Conservation (phyloP, 805 yeast genomes). For the Lachancea sp. region DNA sequence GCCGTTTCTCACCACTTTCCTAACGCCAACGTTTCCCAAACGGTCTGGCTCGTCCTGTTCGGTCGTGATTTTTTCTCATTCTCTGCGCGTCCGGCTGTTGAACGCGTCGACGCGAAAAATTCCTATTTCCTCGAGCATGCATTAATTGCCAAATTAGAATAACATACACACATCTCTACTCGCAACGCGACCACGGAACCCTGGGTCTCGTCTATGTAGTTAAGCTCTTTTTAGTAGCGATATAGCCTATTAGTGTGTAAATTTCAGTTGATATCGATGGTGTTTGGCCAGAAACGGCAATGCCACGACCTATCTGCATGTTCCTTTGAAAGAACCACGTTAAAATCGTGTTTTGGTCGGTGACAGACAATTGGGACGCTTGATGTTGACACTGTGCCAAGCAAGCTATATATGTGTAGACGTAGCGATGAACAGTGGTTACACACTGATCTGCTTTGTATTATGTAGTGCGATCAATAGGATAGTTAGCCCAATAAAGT, state of each 20-base stretch:
- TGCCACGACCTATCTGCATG: conserved; percentile 1
- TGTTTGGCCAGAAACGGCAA: conserved; percentile 4
- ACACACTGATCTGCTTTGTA: neutral
- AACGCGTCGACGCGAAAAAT: conserved; percentile 1
- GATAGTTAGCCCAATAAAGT: neutral
- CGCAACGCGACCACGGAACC: neutral
- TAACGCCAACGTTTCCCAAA: neutral
- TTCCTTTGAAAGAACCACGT: neutral
- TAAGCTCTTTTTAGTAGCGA: neutral
- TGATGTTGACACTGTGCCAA: neutral
- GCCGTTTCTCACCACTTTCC: neutral
- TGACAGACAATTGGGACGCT: neutral
- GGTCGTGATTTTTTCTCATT: neutral
- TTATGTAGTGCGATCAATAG: neutral
- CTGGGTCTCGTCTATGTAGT: no score
- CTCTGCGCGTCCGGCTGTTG: neutral
- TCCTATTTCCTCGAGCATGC: neutral
- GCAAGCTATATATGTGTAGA: neutral
- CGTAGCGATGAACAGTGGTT: neutral
- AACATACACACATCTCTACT: neutral
- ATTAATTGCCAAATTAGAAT: neutral
- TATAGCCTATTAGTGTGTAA: neutral
- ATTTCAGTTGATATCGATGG: neutral
- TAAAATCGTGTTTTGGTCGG: neutral
- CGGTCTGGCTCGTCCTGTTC: neutral